Percentiles rank a stretch among this genome's conserved stretches.
phyloP scores from a whole-genome alignment of 116 monocot species.

The Iris pallida region DNA sequence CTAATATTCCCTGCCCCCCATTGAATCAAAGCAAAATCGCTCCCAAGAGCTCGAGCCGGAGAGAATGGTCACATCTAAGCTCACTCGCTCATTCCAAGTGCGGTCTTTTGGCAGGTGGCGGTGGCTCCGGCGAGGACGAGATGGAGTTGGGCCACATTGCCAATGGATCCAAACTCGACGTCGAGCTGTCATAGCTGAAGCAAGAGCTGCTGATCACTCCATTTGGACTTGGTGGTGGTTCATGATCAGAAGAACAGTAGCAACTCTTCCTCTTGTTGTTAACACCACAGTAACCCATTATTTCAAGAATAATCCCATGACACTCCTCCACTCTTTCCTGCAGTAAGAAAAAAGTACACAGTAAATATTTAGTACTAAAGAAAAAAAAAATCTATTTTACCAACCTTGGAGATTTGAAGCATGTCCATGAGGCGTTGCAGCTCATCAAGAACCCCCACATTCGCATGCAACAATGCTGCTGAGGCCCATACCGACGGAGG shows the following conservation, averaged over 20 bases:
- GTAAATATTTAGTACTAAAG: background rate
- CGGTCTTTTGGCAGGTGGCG: constrained; percentile 8
- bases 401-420: constrained; percentile 33
- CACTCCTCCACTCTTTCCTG: constrained; percentile 41
- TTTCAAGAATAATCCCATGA: constrained; percentile 25
- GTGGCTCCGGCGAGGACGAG: constrained; percentile 3
- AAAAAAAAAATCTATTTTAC: background rate
- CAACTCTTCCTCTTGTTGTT: constrained; percentile 28
- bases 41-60: no score
- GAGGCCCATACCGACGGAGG: constrained; percentile 53
- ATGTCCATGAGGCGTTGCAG: constrained; percentile 3
- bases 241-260: background rate
- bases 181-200: constrained; percentile 55
- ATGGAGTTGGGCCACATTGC: background rate
- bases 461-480: constrained; percentile 37
- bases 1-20: no score
- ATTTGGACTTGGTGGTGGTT: constrained; percentile 35
- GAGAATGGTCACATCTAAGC: no score
- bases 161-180: constrained; percentile 12
- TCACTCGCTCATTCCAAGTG: background rate
- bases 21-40: no score
- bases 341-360: background rate
- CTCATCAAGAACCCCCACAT: background rate
- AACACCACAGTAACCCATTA: background rate
- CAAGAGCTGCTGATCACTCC: constrained; percentile 31